Percentiles rank a stretch among this genome's conserved stretches.
These are phyloP conservation scores for Diplogelasinospora grovesii DNA, from an alignment of 495 filamentous ascomycete genomes.

Conservation along the genomic window DNA sequence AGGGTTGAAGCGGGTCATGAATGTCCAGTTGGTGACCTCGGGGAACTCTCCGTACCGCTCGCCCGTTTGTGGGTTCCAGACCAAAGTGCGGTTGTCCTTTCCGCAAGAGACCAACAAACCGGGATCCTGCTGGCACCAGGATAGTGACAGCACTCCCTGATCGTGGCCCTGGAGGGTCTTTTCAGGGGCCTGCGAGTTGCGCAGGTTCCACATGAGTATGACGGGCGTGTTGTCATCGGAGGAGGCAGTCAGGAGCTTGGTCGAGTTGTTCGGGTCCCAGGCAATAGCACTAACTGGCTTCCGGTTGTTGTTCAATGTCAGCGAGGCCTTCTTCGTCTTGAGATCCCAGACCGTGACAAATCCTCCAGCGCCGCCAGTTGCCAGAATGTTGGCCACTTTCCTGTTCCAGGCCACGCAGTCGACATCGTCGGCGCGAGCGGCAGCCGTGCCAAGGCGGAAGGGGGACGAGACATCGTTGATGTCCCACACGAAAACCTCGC, in stretches of 20 bases:
- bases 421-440: conserved; percentile 80
- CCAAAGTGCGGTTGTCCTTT: conserved; percentile 91
- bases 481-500: conserved; percentile 94
- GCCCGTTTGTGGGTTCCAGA: conserved; percentile 93
- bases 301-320: conserved; percentile 91
- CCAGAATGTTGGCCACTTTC: conserved; percentile 93
- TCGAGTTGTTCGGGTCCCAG: conserved; percentile 93
- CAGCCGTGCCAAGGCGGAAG: conserved; percentile 79
- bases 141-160: conserved; percentile 85
- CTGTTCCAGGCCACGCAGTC: conserved; percentile 98
- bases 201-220: conserved; percentile 88
- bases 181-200: conserved; percentile 94
- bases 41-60: conserved; percentile 86
- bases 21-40: conserved; percentile 97
- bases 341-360: conserved; percentile 99
- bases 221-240: conserved; percentile 83
- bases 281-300: conserved; percentile 93
- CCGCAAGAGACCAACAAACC: conserved; percentile 90
- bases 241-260: conserved; percentile 88
- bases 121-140: conserved; percentile 91
- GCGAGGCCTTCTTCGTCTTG: conserved; percentile 89
- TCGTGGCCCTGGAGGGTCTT: conserved; percentile 82
- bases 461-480: conserved; percentile 81
- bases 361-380: conserved; percentile 87
- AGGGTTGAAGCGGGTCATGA: conserved; percentile 91